phyloP scores from a whole-genome alignment of 306 rosid species.

The Glycyrrhiza uralensis region DNA sequence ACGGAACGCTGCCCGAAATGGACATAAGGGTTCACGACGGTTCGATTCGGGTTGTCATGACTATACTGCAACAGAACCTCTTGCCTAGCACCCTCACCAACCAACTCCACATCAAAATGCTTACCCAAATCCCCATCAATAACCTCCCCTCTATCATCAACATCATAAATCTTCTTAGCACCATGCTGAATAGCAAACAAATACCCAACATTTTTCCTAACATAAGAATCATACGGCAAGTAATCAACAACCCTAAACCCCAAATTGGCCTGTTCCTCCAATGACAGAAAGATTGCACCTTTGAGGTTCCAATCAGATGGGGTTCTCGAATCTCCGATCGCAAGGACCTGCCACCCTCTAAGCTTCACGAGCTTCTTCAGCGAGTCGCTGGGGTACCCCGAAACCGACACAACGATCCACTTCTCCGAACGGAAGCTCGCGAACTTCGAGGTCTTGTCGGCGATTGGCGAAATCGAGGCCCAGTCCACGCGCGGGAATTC shows the following conservation, averaged over 20 bases:
- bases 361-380: slow-evolving; percentile 61
- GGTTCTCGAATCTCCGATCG: slow-evolving; percentile 74
- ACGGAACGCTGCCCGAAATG: slow-evolving; percentile 98
- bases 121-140: slow-evolving; percentile 84
- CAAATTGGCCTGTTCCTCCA: slow-evolving; percentile 73
- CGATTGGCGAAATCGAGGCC: slow-evolving; percentile 44
- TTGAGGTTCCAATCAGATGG: slow-evolving; percentile 88
- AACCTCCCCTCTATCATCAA: slow-evolving; percentile 94
- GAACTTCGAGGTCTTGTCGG: slow-evolving; percentile 57
- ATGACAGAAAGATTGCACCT: slow-evolving; percentile 85
- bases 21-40: slow-evolving; percentile 77
- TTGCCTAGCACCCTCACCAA: slow-evolving; percentile 84
- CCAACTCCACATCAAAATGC: slow-evolving; percentile 83
- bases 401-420: slow-evolving; percentile 90
- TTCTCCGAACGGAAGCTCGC: slow-evolving; percentile 64
- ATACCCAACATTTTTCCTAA: slow-evolving; percentile 90
- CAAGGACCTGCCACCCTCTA: slow-evolving; percentile 89
- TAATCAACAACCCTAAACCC: slow-evolving; percentile 83
- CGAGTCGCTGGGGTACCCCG: slow-evolving; percentile 69
- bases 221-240: slow-evolving; percentile 83
- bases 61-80: slow-evolving; percentile 80
- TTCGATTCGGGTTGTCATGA: slow-evolving; percentile 82
- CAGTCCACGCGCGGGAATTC: slow-evolving; percentile 63
- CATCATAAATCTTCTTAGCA: slow-evolving; percentile 84
- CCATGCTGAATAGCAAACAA: slow-evolving; percentile 96